These are phyloP conservation scores for Eimeria necatrix DNA, from an alignment of 169 alveolate genomes.

Conservation along the genomic window DNA sequence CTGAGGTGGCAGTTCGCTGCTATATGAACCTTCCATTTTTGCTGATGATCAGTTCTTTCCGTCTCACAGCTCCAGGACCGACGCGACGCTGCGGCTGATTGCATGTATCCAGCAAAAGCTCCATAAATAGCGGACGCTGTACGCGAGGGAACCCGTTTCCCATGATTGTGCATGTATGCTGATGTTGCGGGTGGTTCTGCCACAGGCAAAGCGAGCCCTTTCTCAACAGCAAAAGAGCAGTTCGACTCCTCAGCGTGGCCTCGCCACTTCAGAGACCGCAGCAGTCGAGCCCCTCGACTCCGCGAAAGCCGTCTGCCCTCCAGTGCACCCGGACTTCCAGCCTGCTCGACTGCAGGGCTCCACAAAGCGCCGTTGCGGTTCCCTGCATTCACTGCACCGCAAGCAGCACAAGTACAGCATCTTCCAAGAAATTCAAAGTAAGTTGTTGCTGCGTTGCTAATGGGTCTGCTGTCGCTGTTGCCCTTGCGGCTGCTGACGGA, in stretches of 20 bases:
- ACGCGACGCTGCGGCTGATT: conserved; percentile 31
- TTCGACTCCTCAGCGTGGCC: neutral
- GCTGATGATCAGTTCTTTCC: conserved; percentile 1
- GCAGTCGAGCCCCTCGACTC: conserved; percentile 51
- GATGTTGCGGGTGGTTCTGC: conserved; percentile 52
- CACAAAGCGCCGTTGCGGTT: neutral
- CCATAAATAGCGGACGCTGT: neutral
- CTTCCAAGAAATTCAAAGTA: neutral
- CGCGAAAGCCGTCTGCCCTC: neutral
- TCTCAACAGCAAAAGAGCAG: conserved; percentile 7
- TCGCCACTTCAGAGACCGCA: conserved; percentile 58
- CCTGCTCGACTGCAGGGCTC: neutral
- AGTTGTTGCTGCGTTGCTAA: neutral
- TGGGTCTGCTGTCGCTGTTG: neutral
- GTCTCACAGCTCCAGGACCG: neutral
- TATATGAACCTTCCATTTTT: neutral
- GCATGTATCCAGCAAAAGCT: neutral
- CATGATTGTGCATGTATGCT: neutral
- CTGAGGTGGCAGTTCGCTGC: neutral
- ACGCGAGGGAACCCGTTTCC: neutral
- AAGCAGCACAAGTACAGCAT: neutral
- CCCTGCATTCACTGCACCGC: conserved; percentile 7
- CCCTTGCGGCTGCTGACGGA: conserved; percentile 13
- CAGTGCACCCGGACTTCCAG: neutral
- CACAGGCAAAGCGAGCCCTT: neutral